Base-by-base conservation (phyloP, 805 yeast species). In the Debaryomyces tyrocola region DNA sequence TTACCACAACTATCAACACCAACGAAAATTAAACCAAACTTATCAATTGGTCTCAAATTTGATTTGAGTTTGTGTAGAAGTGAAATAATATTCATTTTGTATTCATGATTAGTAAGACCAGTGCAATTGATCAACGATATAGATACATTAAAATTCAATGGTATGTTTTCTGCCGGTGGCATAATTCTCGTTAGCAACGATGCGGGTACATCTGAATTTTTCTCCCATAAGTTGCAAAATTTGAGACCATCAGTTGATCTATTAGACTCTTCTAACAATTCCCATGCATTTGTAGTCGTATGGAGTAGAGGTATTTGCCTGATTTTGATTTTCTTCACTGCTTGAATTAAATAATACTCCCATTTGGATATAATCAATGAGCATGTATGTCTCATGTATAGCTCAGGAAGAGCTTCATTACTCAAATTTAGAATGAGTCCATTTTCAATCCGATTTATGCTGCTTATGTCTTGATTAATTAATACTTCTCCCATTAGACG, bases 211-310 rank as follows among this genome's bases (percentile, higher is more conserved):
- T 69, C 77, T n/a, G 69, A 46, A 4, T 74, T 74, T 24, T 61
- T 64, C 7, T 69, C 59, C 2, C 69, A 57, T 15, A 70, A 43
- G 17, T 67, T 68, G 41, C 71, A 65, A 47, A 69, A 70, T 42
- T 62, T 62, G 17, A 62, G 52, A 2, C 76, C 67, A 39, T 73
- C 77, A 3, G 53, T 49, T 1, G 82, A 82, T 1, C 77, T 53
- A 12, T 46, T 34, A 45, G 62, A 58, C 8, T 57, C 61, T 7
- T 68, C 59, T 6, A 79, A 55, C 8, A 75, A 51, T 8, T 57
- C 58, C 82, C 85, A 78, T 0, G 75, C 74, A 50, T 75, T 82
- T 1, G 76, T 67, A 1, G 85, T 75, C 49, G 80, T 59, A 54
- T 79, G 81, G 28, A 67, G 66, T 20, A 79, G 51, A 4, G 78